A percentile compares a stretch with the other conserved stretches of the same genome.
phyloP scores from a whole-genome alignment of 2,329 filamentous ascomycete species.

The Keithomyces neogunnii region DNA sequence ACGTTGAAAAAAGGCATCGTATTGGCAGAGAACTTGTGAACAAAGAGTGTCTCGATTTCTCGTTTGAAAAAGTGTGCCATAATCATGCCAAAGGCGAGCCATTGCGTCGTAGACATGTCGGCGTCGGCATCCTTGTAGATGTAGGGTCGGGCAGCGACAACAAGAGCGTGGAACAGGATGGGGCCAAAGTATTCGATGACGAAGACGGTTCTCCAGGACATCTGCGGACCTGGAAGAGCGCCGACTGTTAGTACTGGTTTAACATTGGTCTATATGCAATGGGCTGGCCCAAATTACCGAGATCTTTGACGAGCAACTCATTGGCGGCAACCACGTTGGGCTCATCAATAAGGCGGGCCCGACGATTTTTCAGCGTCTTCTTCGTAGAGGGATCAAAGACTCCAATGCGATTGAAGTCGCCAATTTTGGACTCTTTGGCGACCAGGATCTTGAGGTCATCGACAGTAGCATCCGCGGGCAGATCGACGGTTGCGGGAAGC shows the following conservation, averaged over 20 bases:
- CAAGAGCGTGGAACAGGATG: conserved; percentile 73
- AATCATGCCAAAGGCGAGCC: conserved; percentile 65
- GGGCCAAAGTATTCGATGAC: conserved; percentile 92
- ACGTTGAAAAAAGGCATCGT: conserved; percentile 91
- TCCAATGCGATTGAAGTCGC: conserved; percentile 54
- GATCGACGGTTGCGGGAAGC: conserved; percentile 42
- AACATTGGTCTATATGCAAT: background rate
- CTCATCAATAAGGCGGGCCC: conserved; percentile 41
- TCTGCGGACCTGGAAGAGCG: conserved; percentile 60
- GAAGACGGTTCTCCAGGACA: conserved; percentile 90
- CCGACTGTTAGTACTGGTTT: background rate
- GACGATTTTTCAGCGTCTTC: conserved; percentile 56
- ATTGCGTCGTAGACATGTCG: conserved; percentile 58
- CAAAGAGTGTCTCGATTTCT: conserved; percentile 86
- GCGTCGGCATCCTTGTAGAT: conserved; percentile 36
- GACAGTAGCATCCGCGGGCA: conserved; percentile 43
- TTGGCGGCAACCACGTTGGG: conserved; percentile 37
- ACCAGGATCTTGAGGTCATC: conserved; percentile 51
- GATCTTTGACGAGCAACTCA: conserved; percentile 80
- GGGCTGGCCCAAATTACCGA: conserved; percentile 53
- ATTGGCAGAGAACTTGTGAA: conserved; percentile 89
- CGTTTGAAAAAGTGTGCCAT: conserved; percentile 86
- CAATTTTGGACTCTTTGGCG: conserved; percentile 40
- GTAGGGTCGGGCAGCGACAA: conserved; percentile 64
- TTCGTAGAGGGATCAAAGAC: conserved; percentile 52